A percentile compares a stretch with the other conserved stretches of the same genome.
phyloP scores from a whole-genome alignment of 1,284 basidiomycete species.

The Meripilus lineatus region DNA sequence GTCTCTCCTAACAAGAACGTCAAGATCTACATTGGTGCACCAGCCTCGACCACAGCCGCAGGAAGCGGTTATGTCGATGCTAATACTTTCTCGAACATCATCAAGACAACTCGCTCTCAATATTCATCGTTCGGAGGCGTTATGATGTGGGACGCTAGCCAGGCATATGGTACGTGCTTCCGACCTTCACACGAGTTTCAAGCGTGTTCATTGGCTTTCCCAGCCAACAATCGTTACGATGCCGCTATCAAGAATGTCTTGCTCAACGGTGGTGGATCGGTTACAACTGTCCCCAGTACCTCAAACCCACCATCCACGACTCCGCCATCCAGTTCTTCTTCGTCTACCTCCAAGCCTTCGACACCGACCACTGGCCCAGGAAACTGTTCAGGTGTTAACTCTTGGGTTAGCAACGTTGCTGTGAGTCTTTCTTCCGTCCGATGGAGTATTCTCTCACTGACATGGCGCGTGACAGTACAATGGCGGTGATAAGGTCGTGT shows the following conservation, averaged over 20 bases:
- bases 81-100: conserved; percentile 39
- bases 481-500: conserved; percentile 39
- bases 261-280: conserved; percentile 25
- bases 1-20: conserved; percentile 51
- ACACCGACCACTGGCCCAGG: conserved; percentile 17
- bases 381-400: conserved; percentile 42
- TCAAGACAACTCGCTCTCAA: conserved; percentile 36
- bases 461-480: conserved; percentile 34
- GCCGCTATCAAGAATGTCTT: conserved; percentile 47
- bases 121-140: conserved; percentile 66
- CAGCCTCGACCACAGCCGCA: conserved; percentile 44
- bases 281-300: conserved; percentile 22
- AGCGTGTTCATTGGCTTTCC: not conserved
- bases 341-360: conserved; percentile 21
- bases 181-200: not conserved
- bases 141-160: conserved; percentile 65
- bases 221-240: conserved; percentile 51
- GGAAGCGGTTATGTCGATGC: conserved; percentile 48
- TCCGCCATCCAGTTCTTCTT: conserved; percentile 17
- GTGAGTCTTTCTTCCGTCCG: conserved; percentile 29
- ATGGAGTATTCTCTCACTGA: not conserved
- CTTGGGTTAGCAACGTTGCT: conserved; percentile 40
- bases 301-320: conserved; percentile 23
- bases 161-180: conserved; percentile 44
- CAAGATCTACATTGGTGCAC: conserved; percentile 62